A percentile compares a stretch with the other conserved stretches of the same genome.
Evolutionary conservation across 2,329 filamentous ascomycete genomes (phyloP).

Genomic region (Cordyceps tenuipes): DNA sequence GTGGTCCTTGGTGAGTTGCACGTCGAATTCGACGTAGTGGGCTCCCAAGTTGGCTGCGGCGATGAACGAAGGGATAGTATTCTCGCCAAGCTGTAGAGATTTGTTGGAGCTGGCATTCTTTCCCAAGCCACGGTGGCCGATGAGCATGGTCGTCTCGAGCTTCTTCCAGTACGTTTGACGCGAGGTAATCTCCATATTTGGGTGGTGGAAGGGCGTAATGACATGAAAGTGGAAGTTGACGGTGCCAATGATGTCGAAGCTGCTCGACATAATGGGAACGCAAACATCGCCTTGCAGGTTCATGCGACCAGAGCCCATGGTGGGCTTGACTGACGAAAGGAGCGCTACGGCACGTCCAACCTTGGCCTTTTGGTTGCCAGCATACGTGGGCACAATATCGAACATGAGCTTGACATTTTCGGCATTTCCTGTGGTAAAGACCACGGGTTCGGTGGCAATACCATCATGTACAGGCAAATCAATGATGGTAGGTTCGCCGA

Average conservation of each 20-base stretch:
- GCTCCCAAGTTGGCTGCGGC: conserved; percentile 88
- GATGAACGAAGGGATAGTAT: conserved; percentile 92
- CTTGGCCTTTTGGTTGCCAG: conserved; percentile 78
- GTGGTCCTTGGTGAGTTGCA: conserved; percentile 97
- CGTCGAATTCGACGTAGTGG: conserved; percentile 70
- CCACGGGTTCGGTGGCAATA: conserved; percentile 85
- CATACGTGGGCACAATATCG: conserved; percentile 92
- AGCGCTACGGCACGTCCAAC: conserved; percentile 85
- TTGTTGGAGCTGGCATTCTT: conserved; percentile 81
- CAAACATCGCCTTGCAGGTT: conserved; percentile 87
- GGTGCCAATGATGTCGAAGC: conserved; percentile 81
- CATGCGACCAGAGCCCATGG: conserved; percentile 77
- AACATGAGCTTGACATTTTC: conserved; percentile 83
- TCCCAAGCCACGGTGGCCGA: conserved; percentile 66
- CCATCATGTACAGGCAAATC: conserved; percentile 92
- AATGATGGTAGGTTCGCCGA: conserved; percentile 79
- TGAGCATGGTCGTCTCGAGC: conserved; percentile 76
- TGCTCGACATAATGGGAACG: conserved; percentile 80
- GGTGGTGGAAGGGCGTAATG: conserved; percentile 88
- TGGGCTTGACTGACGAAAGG: conserved; percentile 76
- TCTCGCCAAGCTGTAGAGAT: conserved; percentile 90
- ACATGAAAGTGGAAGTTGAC: conserved; percentile 97
- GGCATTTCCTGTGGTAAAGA: conserved; percentile 72
- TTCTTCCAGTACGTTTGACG: conserved; percentile 96
- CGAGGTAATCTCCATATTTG: conserved; percentile 85